Conservation (phyloP, 2,329 filamentous ascomycete genomes). For the Monilinia fructicola region DNA sequence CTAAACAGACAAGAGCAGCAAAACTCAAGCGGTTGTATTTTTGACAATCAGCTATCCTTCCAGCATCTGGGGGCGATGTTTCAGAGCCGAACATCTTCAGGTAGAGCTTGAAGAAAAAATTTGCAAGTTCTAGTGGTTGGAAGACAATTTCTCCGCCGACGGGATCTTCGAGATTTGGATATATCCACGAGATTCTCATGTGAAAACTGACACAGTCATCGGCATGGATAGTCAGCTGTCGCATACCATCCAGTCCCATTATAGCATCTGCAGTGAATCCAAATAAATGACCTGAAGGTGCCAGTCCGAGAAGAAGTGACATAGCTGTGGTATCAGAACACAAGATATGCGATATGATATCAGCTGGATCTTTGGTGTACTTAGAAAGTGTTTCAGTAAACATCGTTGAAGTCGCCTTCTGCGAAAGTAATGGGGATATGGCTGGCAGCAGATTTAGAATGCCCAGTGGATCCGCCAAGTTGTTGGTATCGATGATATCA, state of each 20-base stretch:
- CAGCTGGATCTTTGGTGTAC: background rate
- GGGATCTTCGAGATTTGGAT: background rate
- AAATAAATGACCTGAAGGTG: slow-evolving; percentile 9
- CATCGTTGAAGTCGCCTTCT: slow-evolving; percentile 16
- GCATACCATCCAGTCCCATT: background rate
- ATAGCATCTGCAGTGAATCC: background rate
- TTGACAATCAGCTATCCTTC: background rate
- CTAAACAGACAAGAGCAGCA: slow-evolving; percentile 4
- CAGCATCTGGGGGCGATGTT: too few species aligned
- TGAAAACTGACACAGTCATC: background rate
- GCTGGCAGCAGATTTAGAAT: slow-evolving; percentile 26
- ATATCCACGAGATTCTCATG: slow-evolving; percentile 11
- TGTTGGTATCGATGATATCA: slow-evolving; percentile 27
- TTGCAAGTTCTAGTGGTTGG: background rate
- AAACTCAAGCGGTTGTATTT: slow-evolving; percentile 13
- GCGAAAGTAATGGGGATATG: slow-evolving; percentile 22
- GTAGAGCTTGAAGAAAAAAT: slow-evolving; percentile 10
- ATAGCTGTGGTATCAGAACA: slow-evolving; percentile 24
- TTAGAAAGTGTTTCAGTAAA: slow-evolving; percentile 24
- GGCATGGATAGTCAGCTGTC: background rate
- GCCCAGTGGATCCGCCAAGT: slow-evolving; percentile 26
- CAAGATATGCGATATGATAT: background rate
- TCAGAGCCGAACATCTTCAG: slow-evolving; percentile 8
- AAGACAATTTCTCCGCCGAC: background rate
- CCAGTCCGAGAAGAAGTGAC: slow-evolving; percentile 23